A percentile compares a stretch with the other conserved stretches of the same genome.
phyloP scores from a whole-genome alignment of 495 filamentous ascomycete species.

The Xylaria telfairii region DNA sequence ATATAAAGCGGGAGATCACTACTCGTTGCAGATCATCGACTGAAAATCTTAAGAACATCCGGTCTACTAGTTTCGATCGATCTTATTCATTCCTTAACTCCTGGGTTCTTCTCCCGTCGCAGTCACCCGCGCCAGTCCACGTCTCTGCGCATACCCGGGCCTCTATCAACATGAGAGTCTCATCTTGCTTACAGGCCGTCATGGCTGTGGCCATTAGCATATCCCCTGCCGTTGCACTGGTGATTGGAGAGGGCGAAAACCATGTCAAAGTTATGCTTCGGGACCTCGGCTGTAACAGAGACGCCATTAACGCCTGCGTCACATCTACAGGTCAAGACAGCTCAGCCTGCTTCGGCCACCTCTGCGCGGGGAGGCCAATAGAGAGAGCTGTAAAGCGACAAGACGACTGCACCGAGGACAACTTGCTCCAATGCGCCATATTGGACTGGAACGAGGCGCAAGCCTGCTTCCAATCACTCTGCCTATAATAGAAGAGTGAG shows the following conservation, averaged over 20 bases:
- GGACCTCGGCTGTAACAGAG: slow-evolving; percentile 5
- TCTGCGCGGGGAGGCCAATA: slow-evolving; percentile 13
- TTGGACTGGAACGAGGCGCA: slow-evolving; percentile 26
- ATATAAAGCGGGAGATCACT: slow-evolving; percentile 23
- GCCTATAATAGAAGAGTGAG: slow-evolving; percentile 11
- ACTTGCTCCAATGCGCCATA: slow-evolving; percentile 20
- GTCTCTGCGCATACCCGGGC: neutral
- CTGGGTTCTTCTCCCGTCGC: neutral
- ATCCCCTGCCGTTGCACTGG: slow-evolving; percentile 9
- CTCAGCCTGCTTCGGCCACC: slow-evolving; percentile 9
- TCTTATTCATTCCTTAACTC: neutral
- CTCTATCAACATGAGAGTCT: slow-evolving; percentile 21
- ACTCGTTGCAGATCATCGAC: slow-evolving; percentile 24
- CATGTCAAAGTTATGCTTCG: slow-evolving; percentile 3
- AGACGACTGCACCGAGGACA: slow-evolving; percentile 21
- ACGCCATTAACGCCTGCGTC: slow-evolving; percentile 9
- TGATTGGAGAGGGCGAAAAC: neutral
- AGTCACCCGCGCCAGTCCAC: neutral
- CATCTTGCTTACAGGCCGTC: neutral
- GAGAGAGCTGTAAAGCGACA: slow-evolving; percentile 14
- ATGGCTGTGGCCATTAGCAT: slow-evolving; percentile 13
- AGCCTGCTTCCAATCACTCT: slow-evolving; percentile 17
- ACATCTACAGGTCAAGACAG: slow-evolving; percentile 5
- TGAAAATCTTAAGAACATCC: slow-evolving; percentile 15
- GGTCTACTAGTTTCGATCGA: slow-evolving; percentile 5